phyloP scores from a whole-genome alignment of 257 asterid genomes.

The Coffea canephora region DNA sequence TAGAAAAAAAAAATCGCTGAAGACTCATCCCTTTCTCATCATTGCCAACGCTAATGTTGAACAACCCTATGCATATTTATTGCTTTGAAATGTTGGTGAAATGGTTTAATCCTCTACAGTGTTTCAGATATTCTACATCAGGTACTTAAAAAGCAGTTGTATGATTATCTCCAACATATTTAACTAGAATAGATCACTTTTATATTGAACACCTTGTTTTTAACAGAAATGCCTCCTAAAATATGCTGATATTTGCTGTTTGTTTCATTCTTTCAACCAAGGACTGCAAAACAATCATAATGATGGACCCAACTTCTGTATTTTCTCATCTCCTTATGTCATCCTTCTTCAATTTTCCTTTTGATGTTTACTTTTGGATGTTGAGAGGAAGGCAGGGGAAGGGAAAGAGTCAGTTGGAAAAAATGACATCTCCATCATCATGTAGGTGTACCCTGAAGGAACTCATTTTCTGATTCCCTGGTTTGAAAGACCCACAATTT shows the following conservation, averaged over 20 bases:
- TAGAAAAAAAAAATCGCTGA: neutral
- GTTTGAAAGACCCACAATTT: conserved; percentile 77
- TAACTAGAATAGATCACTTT: neutral
- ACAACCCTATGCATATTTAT: neutral
- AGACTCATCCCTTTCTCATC: neutral
- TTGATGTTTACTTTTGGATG: neutral
- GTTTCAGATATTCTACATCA: neutral
- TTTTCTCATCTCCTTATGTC: neutral
- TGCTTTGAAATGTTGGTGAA: neutral
- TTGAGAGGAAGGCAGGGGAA: neutral
- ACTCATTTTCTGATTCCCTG: conserved; percentile 84
- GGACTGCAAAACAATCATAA: too few relatives aligned
- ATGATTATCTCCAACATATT: neutral
- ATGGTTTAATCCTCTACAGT: neutral
- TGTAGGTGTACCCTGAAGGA: conserved; percentile 81
- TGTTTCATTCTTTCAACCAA: neutral
- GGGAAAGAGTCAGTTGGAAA: neutral
- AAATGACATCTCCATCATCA: neutral
- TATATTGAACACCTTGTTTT: too few relatives aligned
- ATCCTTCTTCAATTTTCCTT: too few relatives aligned
- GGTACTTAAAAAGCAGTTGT: too few relatives aligned
- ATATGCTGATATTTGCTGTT: neutral
- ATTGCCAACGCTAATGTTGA: neutral
- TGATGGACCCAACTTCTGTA: too few relatives aligned
- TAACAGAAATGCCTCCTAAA: neutral